Base-by-base conservation (phyloP, 108 stramenopile species). In the Epipyxis sp. region DNA sequence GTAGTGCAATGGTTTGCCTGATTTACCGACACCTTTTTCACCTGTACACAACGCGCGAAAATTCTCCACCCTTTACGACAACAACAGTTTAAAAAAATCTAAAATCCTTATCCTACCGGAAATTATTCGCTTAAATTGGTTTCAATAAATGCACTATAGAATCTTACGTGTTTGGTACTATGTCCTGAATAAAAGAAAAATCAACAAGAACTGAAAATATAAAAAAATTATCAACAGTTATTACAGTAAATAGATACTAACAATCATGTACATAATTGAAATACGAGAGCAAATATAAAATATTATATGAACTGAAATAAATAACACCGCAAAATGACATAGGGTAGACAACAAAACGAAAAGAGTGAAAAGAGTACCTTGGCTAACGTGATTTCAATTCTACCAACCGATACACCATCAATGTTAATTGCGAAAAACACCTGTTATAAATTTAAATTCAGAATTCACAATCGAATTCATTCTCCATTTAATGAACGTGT, bases 21-120 rank as follows among this genome's bases (percentile, higher is more conserved):
- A 43, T 3, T 37, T 43, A 34, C 42, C 71, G 6, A n/a, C 43
- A 10, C 71, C 71, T 13, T 42, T 3, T 6, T 74, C 71, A 30
- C 98, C 98, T 32, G 95, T 95, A 80, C 98, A 99, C 41, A 99
- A 80, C 57, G 86, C 78, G 59, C 92, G 79, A 84, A 99, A 99
- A 84, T 99, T 99, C 76, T 97, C 94, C 0, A 78, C 90, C 3
- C 94, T 97, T 81, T 91, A 93, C 42, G 96, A 94, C 0, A 94
- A 93, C 59, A 74, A 85, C 37, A 94, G 91, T n/a, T 92, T 93
- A 76, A 90, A 95, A 35, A 97, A 85, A 40, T 94, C 96, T 50
- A 97, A 74, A 65, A 94, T 90, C 6, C 13, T 6, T 6, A 43
- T 13, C 6, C 37, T 39, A 39, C 37, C 65, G 65, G 65, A 67